Evolutionary conservation across 345 rosid genomes (phyloP).

Genomic region (Punica granatum): DNA sequence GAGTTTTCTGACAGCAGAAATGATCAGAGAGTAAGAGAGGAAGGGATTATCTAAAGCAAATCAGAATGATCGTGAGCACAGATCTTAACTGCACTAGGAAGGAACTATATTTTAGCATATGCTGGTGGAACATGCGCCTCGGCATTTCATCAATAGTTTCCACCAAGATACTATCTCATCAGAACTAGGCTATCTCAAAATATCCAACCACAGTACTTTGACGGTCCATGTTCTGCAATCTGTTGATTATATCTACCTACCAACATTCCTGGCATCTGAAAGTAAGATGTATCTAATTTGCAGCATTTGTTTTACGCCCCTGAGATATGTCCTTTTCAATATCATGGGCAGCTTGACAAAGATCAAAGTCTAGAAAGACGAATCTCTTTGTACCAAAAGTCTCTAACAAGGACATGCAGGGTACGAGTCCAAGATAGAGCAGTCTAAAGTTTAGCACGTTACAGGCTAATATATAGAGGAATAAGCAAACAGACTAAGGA

Average conservation of each 20-base stretch:
- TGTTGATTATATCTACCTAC: not conserved
- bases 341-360: not conserved
- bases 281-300: not conserved
- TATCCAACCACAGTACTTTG: no score
- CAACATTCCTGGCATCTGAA: not conserved
- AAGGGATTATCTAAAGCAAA: not conserved
- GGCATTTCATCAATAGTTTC: no score
- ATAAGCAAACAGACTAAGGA: not conserved
- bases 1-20: conserved; percentile 42
- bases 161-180: not conserved
- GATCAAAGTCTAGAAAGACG: not conserved
- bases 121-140: no score
- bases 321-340: not conserved
- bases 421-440: not conserved
- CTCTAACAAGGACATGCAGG: not conserved
- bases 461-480: not conserved
- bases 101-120: not conserved
- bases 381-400: not conserved
- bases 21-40: not conserved
- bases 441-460: not conserved
- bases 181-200: no score
- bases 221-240: not conserved
- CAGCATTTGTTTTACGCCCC: no score
- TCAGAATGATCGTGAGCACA: not conserved
- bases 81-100: not conserved